A percentile compares a stretch with the other conserved stretches of the same genome.
These are phyloP conservation scores for Zoysia japonica DNA, from an alignment of 176 grass and related monocot species.

Conservation along the genomic window DNA sequence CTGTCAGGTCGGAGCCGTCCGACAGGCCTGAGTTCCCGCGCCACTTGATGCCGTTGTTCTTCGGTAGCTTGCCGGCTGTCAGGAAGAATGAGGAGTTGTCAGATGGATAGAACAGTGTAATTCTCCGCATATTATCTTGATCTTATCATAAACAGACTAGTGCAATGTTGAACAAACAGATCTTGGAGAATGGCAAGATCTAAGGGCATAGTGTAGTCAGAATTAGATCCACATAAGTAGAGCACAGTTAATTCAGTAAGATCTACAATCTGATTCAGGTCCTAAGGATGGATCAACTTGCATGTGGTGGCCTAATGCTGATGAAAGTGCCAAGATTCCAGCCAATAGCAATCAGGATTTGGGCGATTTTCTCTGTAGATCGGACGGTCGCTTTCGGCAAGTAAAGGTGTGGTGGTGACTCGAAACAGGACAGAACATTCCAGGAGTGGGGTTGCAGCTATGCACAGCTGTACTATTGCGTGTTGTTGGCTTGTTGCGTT, in stretches of 20 bases:
- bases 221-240: not conserved
- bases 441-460: slow-evolving; percentile 38
- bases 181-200: not conserved
- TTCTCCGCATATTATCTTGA: not conserved
- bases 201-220: not conserved
- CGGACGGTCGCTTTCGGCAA: slow-evolving; percentile 33
- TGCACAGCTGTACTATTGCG: slow-evolving; percentile 5
- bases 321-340: slow-evolving; percentile 42
- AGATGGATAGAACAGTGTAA: slow-evolving; percentile 4
- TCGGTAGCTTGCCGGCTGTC: slow-evolving; percentile 79
- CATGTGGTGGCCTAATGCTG: slow-evolving; percentile 24
- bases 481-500: not conserved
- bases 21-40: slow-evolving; percentile 67
- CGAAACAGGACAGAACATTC: slow-evolving; percentile 41
- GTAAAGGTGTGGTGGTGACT: not conserved
- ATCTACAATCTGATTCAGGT: slow-evolving; percentile 11
- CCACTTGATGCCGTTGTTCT: slow-evolving; percentile 89
- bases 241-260: not conserved
- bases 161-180: not conserved
- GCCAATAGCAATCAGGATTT: not conserved
- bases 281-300: slow-evolving; percentile 28
- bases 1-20: slow-evolving; percentile 54
- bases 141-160: not conserved
- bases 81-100: slow-evolving; percentile 10
- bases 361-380: slow-evolving; percentile 2